Base-by-base conservation (phyloP, 2,329 filamentous ascomycete genomes). In the Chrysosporium queenslandicum region DNA sequence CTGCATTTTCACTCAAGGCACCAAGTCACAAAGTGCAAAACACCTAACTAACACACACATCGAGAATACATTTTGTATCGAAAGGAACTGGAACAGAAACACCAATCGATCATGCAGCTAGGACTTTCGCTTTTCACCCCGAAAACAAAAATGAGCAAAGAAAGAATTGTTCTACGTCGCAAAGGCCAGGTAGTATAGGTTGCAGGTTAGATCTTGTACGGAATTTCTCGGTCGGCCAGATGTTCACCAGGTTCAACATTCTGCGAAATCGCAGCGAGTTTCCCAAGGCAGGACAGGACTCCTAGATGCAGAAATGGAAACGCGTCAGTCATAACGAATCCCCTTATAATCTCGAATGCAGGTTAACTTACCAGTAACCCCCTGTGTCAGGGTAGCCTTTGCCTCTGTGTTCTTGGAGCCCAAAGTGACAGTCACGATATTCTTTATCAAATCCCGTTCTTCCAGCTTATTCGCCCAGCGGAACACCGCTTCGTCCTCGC, bases 401-500 rank as follows among this genome's bases (percentile, higher is more conserved):
- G 91, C 91, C 66, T 94, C 86, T 0, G 91, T 96, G 69, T 90
- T 96, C 57, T 89, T 80, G 63, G 79, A 86, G 47, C 90, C 89
- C 32, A 97, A 74, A 58, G 87, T 94, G 20, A 95, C 89, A 1
- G 90, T 95, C 56, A 85, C 82, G 3, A 92, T 86, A 52, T 87
- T 77, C 46, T 81, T 71, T 40, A 89, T 76, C 2, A 71, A 70
- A 16, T 77, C 76, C 7, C 77, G 71, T 2, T 77, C 75, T 20
- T 76, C 76, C 9, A 95, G 72, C 46, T 80, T 76, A 69, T 96
- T 95, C 16, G 91, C 92, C 91, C 92, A 97, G 56, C 83, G 83
- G 72, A 95, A 97, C 18, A 95, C 85, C 60, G 87, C 85, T 65
- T 97, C 91, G 59, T 97, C 92, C 60, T 96, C 91, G 29, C 91